Evolutionary conservation across 2,329 filamentous ascomycete species (phyloP).

Genomic region (Stromatinia cepivora): DNA sequence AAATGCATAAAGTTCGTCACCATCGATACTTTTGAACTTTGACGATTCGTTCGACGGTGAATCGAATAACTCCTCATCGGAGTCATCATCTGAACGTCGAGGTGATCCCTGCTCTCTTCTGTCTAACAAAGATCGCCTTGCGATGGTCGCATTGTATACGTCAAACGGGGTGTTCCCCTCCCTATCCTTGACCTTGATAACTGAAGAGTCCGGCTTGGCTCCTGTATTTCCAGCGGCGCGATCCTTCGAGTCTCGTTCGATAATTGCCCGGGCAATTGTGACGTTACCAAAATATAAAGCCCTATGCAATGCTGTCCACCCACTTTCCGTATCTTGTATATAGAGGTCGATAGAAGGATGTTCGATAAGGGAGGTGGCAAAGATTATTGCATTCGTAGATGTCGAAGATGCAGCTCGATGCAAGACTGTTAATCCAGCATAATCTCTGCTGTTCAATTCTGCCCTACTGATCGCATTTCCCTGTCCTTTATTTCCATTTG

Average conservation of each 20-base stretch:
- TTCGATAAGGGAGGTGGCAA: slow-evolving; percentile 77
- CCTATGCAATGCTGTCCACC: slow-evolving; percentile 92
- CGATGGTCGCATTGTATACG: slow-evolving; percentile 84
- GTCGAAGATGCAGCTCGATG: slow-evolving; percentile 80
- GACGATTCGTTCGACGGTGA: not conserved
- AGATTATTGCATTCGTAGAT: slow-evolving; percentile 66
- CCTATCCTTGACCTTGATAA: slow-evolving; percentile 94
- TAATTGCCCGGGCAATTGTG: slow-evolving; percentile 76
- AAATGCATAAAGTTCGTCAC: slow-evolving; percentile 89
- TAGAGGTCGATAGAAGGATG: slow-evolving; percentile 85
- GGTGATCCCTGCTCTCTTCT: slow-evolving; percentile 19
- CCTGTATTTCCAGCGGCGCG: slow-evolving; percentile 48
- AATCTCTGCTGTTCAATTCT: slow-evolving; percentile 84
- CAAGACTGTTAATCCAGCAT: slow-evolving; percentile 77
- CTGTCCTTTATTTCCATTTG: slow-evolving; percentile 49
- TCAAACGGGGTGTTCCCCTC: slow-evolving; percentile 96
- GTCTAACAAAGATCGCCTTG: slow-evolving; percentile 64
- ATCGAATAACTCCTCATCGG: slow-evolving; percentile 46
- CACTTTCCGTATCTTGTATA: slow-evolving; percentile 83
- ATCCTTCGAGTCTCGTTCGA: slow-evolving; percentile 68
- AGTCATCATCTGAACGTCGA: slow-evolving; percentile 30
- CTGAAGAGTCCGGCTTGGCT: slow-evolving; percentile 61
- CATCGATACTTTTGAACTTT: slow-evolving; percentile 47
- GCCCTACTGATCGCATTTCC: slow-evolving; percentile 49
- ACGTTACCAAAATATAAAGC: slow-evolving; percentile 89